Evolutionary conservation across 2,329 filamentous ascomycete species (phyloP).

Genomic region (Diaporthe longicolla): DNA sequence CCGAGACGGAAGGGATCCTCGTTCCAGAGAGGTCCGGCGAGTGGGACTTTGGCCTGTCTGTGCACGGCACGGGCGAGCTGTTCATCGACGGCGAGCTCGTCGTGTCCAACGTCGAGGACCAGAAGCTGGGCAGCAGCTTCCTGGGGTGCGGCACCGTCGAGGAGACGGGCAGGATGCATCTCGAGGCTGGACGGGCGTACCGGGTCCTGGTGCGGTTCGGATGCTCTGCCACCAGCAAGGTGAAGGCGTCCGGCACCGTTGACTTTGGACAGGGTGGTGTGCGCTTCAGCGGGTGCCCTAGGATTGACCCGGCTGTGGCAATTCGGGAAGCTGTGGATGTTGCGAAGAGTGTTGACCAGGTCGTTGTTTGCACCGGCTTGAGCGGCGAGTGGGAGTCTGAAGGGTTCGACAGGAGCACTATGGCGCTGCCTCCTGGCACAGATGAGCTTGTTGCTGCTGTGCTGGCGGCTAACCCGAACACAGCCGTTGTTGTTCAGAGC

Average conservation of each 20-base stretch:
- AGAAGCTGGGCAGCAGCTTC: constrained; percentile 54
- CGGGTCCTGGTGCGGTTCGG: constrained; percentile 50
- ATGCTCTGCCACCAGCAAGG: constrained; percentile 47
- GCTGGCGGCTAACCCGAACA: constrained; percentile 68
- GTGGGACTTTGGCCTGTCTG: constrained; percentile 54
- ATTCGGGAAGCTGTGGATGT: constrained; percentile 62
- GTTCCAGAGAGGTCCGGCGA: constrained; percentile 43
- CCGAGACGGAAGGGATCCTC: constrained; percentile 46
- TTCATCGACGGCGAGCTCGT: constrained; percentile 51
- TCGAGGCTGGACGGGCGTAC: constrained; percentile 51
- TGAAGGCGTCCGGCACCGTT: constrained; percentile 48
- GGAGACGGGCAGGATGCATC: constrained; percentile 45
- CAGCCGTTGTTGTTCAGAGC: constrained; percentile 72
- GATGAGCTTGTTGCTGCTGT: constrained; percentile 63
- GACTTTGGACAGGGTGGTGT: constrained; percentile 50
- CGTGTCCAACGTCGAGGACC: constrained; percentile 51
- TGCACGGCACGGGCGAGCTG: constrained; percentile 53
- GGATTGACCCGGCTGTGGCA: constrained; percentile 42
- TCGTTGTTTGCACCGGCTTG: constrained; percentile 71
- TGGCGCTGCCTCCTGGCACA: constrained; percentile 47
- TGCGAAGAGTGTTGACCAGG: constrained; percentile 70
- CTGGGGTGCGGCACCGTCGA: constrained; percentile 54
- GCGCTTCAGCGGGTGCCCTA: constrained; percentile 48
- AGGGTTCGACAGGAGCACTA: constrained; percentile 47
- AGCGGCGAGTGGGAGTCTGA: constrained; percentile 61